These are phyloP conservation scores for Coriaria nepalensis DNA, from an alignment of 306 rosid species.

Conservation along the genomic window DNA sequence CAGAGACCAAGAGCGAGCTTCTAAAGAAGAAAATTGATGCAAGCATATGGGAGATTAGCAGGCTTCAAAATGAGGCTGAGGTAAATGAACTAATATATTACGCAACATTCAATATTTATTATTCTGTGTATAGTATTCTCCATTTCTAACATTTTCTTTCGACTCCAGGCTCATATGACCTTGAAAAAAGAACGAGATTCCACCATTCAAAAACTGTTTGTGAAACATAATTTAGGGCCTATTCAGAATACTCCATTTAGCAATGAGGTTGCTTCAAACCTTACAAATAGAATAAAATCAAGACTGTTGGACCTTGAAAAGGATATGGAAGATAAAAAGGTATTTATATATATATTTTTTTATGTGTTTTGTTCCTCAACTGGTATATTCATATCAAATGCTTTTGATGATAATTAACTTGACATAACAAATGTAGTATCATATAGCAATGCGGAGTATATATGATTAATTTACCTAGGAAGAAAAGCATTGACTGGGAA, in stretches of 20 bases:
- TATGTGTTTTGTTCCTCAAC: neutral
- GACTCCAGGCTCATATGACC: constrained; percentile 55
- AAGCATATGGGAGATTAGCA: constrained; percentile 49
- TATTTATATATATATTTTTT: constrained; percentile 10
- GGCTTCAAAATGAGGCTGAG: constrained; percentile 68
- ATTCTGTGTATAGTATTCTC: constrained; percentile 14
- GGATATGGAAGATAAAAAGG: constrained; percentile 71
- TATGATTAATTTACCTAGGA: neutral
- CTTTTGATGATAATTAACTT: neutral
- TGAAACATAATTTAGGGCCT: constrained; percentile 58
- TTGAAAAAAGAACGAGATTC: constrained; percentile 72
- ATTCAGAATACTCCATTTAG: constrained; percentile 56
- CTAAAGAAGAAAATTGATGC: constrained; percentile 28
- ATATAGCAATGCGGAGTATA: neutral
- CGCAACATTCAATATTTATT: constrained; percentile 7
- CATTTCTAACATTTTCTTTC: too few species aligned
- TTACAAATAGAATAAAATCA: constrained; percentile 53
- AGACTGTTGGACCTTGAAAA: constrained; percentile 60
- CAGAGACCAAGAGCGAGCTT: constrained; percentile 23
- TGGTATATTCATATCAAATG: neutral
- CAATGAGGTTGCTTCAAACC: constrained; percentile 46
- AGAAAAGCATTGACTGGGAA: constrained; percentile 7
- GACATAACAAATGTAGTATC: neutral
- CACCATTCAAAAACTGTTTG: constrained; percentile 39
- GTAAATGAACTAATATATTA: constrained; percentile 38